Conservation (phyloP, 768 basidiomycete species). For the Agaricus blazei region DNA sequence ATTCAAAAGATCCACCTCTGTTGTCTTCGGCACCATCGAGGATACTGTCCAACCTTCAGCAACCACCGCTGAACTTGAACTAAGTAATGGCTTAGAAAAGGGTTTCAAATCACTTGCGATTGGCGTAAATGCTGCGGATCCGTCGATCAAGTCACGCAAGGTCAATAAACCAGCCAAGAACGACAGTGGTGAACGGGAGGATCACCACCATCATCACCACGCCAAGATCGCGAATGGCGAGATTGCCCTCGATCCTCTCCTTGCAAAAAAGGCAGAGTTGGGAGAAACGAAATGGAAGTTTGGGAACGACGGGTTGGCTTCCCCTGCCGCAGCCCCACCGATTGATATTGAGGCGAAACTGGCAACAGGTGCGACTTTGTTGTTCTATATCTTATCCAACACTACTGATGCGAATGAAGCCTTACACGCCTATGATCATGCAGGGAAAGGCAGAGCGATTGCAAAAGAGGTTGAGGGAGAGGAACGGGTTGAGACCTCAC, state of each 20-base stretch:
- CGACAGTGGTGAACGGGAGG: constrained; percentile 1
- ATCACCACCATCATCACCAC: not conserved
- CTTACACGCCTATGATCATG: too few species aligned
- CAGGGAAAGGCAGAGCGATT: not conserved
- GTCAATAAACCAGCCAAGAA: not conserved
- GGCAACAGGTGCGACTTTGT: not conserved
- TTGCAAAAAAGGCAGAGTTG: constrained; percentile 2
- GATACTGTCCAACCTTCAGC: not conserved
- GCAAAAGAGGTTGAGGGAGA: not conserved
- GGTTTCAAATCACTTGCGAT: constrained; percentile 37
- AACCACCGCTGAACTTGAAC: not conserved
- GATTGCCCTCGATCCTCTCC: constrained; percentile 8
- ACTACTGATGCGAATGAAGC: too few species aligned
- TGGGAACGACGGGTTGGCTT: constrained; percentile 35
- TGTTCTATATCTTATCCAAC: not conserved
- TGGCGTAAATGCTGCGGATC: constrained; percentile 28
- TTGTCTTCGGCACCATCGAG: constrained; percentile 52
- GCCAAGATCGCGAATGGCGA: not conserved
- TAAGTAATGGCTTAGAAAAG: constrained; percentile 19
- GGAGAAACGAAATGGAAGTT: constrained; percentile 47
- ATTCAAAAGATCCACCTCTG: constrained; percentile 19
- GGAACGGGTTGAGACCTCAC: not conserved
- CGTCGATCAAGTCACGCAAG: not conserved
- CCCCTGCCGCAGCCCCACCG: not conserved
- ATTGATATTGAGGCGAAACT: not conserved